Percentiles rank a stretch among this genome's conserved stretches.
Conservation (phyloP, 441 rosid genomes). For the Corymbia citriodora region DNA sequence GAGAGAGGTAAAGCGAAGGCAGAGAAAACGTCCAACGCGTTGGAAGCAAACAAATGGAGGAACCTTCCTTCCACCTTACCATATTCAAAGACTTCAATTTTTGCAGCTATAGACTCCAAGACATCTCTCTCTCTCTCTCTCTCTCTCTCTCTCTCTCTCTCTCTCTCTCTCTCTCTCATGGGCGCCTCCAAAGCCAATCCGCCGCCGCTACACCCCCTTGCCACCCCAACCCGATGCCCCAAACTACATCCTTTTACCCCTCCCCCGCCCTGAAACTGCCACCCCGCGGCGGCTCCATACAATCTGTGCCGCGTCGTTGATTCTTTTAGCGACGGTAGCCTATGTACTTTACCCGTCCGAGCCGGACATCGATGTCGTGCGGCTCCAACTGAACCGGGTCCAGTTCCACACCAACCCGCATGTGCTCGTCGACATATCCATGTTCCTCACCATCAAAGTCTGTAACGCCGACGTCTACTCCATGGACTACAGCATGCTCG, state of each 20-base stretch:
- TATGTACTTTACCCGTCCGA: slow-evolving; percentile 4
- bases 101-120: background rate
- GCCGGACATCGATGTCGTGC: slow-evolving; percentile 5
- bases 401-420: background rate
- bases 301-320: background rate
- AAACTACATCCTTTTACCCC: background rate
- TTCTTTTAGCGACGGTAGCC: background rate
- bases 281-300: background rate
- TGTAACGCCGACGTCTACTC: slow-evolving; percentile 6
- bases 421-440: background rate
- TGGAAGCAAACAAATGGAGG: background rate
- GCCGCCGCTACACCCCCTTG: background rate
- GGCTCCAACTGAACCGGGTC: slow-evolving; percentile 1
- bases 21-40: background rate
- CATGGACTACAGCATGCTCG: background rate
- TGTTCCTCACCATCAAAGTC: background rate
- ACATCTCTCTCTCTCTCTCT: background rate
- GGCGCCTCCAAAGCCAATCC: background rate
- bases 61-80: background rate
- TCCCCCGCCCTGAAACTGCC: background rate
- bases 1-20: background rate
- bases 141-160: background rate
- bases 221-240: background rate
- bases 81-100: background rate
- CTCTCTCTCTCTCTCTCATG: background rate